Percentiles rank a stretch among this genome's conserved stretches.
These are phyloP conservation scores for Neurospora sp. DNA, from an alignment of 495 filamentous ascomycete genomes.

Conservation along the genomic window DNA sequence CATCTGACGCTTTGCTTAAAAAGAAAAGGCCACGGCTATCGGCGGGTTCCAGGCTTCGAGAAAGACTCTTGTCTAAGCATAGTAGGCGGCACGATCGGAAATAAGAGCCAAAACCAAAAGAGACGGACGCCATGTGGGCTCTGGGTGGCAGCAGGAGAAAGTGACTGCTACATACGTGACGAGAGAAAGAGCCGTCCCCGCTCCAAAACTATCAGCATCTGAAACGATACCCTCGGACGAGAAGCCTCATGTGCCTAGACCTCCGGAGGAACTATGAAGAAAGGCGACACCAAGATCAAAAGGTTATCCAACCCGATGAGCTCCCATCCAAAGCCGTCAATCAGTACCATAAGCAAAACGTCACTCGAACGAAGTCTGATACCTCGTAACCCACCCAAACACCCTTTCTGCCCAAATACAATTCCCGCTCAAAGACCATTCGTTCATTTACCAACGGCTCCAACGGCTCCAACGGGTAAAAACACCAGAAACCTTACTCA, in stretches of 20 bases:
- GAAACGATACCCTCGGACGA: background rate
- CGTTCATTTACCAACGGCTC: background rate
- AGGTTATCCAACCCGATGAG: background rate
- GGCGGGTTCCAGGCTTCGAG: background rate
- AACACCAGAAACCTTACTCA: no score
- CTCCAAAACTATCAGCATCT: background rate
- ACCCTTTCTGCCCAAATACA: background rate
- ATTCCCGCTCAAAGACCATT: background rate
- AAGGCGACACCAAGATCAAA: background rate
- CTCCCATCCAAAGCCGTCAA: background rate
- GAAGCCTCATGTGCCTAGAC: background rate
- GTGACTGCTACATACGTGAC: background rate
- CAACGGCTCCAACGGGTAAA: background rate
- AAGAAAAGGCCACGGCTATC: background rate
- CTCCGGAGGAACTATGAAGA: background rate
- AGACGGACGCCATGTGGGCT: background rate
- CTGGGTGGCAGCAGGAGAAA: background rate
- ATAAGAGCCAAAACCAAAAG: background rate
- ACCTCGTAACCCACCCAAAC: background rate
- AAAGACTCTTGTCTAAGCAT: background rate
- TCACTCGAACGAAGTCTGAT: background rate
- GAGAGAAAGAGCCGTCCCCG: background rate
- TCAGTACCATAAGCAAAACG: background rate
- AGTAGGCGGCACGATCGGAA: background rate
- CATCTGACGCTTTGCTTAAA: background rate